Conservation (phyloP, 1,139 yeast species). For the Hyphopichia fennica region DNA sequence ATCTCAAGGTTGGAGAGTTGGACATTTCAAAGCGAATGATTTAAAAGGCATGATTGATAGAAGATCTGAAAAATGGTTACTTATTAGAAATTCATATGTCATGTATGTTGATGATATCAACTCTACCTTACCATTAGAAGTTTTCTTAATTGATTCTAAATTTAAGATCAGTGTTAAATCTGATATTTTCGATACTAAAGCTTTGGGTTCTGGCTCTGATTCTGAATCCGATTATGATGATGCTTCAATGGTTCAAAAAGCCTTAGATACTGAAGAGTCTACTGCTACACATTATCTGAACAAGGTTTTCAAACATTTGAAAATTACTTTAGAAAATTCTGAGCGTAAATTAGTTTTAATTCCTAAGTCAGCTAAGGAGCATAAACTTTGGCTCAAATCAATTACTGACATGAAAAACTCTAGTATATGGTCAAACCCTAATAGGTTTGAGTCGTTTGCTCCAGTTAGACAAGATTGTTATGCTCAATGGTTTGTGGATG, state of each 20-base stretch:
- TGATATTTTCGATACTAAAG: slow-evolving; percentile 22
- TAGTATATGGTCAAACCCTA: slow-evolving; percentile 68
- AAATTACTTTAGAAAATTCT: slow-evolving; percentile 72
- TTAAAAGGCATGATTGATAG: slow-evolving; percentile 83
- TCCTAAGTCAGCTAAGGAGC: slow-evolving; percentile 70
- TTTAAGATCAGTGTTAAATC: slow-evolving; percentile 61
- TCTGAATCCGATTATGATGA: slow-evolving; percentile 51
- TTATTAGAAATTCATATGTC: slow-evolving; percentile 80
- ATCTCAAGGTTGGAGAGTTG: slow-evolving; percentile 94
- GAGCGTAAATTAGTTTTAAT: slow-evolving; percentile 77
- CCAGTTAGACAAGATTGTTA: slow-evolving; percentile 82
- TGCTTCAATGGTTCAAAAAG: slow-evolving; percentile 28
- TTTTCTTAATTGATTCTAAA: slow-evolving; percentile 74
- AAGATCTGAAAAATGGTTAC: slow-evolving; percentile 89
- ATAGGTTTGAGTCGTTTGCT: slow-evolving; percentile 89
- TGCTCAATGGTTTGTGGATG: slow-evolving; percentile 98
- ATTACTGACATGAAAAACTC: slow-evolving; percentile 66
- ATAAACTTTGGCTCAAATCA: slow-evolving; percentile 75
- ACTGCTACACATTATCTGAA: slow-evolving; percentile 23
- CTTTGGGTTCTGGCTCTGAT: slow-evolving; percentile 19
- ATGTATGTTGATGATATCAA: slow-evolving; percentile 83
- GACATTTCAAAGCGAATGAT: slow-evolving; percentile 80
- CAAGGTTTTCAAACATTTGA: slow-evolving; percentile 41
- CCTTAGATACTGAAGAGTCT: slow-evolving; percentile 21
- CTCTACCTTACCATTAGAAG: slow-evolving; percentile 87